Conservation (phyloP, 2,329 filamentous ascomycete species). For the Hypoxylon sp. region DNA sequence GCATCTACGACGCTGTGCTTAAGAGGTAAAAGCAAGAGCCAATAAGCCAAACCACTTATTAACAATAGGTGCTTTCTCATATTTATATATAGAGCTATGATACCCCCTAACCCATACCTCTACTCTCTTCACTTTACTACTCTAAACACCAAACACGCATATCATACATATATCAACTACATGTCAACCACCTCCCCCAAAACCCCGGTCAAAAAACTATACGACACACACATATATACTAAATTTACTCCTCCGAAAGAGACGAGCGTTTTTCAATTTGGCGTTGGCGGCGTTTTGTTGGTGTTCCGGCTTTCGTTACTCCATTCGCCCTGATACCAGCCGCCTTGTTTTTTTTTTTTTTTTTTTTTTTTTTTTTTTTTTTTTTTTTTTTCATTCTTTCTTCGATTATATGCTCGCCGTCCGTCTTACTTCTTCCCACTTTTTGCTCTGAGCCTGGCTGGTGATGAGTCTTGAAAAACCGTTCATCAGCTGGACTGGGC, state of each 20-base stretch:
- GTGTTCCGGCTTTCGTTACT: constrained; percentile 35
- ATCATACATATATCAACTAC: constrained; percentile 5
- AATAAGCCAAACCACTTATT: background rate
- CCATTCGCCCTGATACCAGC: constrained; percentile 44
- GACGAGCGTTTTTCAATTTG: constrained; percentile 42
- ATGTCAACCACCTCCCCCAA: constrained; percentile 23
- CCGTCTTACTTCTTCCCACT: background rate
- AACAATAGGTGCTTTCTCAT: background rate
- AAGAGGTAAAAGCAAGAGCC: constrained; percentile 64
- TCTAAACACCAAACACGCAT: background rate
- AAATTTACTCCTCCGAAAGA: constrained; percentile 26
- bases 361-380: background rate
- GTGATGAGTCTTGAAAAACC: background rate
- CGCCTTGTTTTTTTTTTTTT: constrained; percentile 20
- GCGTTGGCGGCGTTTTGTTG: constrained; percentile 45
- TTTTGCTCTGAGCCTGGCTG: too few relatives aligned
- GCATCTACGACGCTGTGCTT: constrained; percentile 82
- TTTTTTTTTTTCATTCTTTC: too few relatives aligned
- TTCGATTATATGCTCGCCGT: constrained; percentile 9
- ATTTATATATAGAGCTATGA: background rate
- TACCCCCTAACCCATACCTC: background rate
- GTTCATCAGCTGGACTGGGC: background rate
- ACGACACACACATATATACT: background rate
- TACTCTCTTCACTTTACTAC: background rate
- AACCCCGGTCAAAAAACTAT: constrained; percentile 7